Evolutionary conservation across 2,329 filamentous ascomycete species (phyloP), one percentile per base, ranked within the genome.

Genomic region (Colletotrichum sojae): DNA sequence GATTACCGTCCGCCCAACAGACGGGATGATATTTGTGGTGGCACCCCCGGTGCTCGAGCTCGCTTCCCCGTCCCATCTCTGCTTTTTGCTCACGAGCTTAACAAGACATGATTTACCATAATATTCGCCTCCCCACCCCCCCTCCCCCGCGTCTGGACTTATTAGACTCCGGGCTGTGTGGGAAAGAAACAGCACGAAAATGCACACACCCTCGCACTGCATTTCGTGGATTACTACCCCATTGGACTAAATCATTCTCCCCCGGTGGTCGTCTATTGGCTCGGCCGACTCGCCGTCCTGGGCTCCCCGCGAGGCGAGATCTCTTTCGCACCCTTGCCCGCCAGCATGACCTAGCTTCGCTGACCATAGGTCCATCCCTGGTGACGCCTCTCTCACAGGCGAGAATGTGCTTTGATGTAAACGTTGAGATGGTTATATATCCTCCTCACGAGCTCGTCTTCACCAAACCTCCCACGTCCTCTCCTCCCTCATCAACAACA

Each of bases 11-110:
- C 31, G 31, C 46, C 8, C 10, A 25, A 15, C 16, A 40, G 10
- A 64, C 53, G 53, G 25, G 65, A 68, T 64, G 60, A 64, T 9
- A 36, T 36, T 25, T 61, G 31, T 53, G 13, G n/a, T 27, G 18
- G 40, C 25, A n/a, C 46, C 39, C 59, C 22, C 22, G 5, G 4
- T 43, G 6, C 27, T 18, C 27, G 10, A 48, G 20, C 25, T 16
- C 22, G 5, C 46, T 22, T 16, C 18, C 22, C 22, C 53, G 65
- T 40, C 52, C 25, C 20, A 31, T 67, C 43, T 25, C 39, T 49
- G n/a, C 59, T 13, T n/a, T 8, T 36, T n/a, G 6, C 46, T 10
- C 2, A 20, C 46, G 46, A 20, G 46, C 46, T 20, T 9, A 8
- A 18, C 13, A 40, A 5, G 40, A 43, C 40, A 25, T 25, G 22